phyloP scores from a whole-genome alignment of 106 monocot species.

The Hemerocallis citrina region DNA sequence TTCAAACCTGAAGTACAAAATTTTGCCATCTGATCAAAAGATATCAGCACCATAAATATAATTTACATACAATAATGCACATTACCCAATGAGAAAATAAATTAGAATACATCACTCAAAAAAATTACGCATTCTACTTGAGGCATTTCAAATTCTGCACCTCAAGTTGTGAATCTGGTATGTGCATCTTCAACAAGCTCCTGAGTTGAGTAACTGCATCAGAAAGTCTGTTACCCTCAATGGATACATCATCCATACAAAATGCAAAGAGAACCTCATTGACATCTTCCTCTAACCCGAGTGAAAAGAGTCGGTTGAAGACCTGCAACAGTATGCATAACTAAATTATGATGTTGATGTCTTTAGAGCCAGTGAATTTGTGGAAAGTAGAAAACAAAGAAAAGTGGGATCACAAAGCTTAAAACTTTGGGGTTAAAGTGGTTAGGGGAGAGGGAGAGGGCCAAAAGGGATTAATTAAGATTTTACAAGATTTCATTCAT shows the following conservation, averaged over 20 bases:
- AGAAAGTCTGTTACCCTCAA: conserved; percentile 15
- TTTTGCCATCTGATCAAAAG: too few relatives aligned
- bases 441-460: not conserved
- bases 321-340: conserved; percentile 16
- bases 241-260: conserved; percentile 9
- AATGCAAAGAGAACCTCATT: conserved; percentile 80
- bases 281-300: conserved; percentile 90
- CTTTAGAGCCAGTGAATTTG: not conserved
- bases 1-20: too few relatives aligned
- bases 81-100: too few relatives aligned
- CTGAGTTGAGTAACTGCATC: conserved; percentile 24
- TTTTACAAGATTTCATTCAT: not conserved
- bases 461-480: not conserved
- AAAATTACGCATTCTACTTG: conserved; percentile 35
- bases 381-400: not conserved
- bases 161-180: conserved; percentile 22
- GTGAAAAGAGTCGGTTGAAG: conserved; percentile 53
- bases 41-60: too few relatives aligned
- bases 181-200: conserved; percentile 35
- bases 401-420: not conserved
- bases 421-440: not conserved
- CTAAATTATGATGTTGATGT: not conserved
- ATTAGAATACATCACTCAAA: too few relatives aligned
- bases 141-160: conserved; percentile 33
- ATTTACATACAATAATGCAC: too few relatives aligned